These are phyloP conservation scores for Rhizodiscina lignyota DNA, from an alignment of 495 filamentous ascomycete species.

Conservation along the genomic window DNA sequence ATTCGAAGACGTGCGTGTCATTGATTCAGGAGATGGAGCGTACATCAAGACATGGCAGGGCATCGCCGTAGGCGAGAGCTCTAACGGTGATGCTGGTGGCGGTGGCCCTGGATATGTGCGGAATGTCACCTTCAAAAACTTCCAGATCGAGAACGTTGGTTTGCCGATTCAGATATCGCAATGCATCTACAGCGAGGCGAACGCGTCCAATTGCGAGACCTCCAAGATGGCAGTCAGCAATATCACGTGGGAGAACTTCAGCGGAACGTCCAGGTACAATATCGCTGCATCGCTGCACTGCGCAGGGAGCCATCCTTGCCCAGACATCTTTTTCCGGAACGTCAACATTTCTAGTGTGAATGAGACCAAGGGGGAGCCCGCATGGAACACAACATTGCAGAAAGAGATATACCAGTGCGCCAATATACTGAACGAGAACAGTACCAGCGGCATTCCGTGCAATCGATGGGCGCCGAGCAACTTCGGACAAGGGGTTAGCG, in stretches of 20 bases:
- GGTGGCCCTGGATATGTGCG: constrained; percentile 34
- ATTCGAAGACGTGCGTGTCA: background rate
- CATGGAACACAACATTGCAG: no score
- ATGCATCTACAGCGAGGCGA: constrained; percentile 32
- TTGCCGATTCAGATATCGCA: constrained; percentile 27
- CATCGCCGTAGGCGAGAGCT: constrained; percentile 31
- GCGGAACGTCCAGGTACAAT: constrained; percentile 17
- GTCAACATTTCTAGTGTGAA: no score
- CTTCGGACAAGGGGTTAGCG: no score
- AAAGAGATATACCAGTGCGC: no score
- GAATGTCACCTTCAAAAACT: constrained; percentile 38
- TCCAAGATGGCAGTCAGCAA: constrained; percentile 32
- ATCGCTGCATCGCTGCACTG: constrained; percentile 32
- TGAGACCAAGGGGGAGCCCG: no score
- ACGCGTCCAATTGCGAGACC: constrained; percentile 32
- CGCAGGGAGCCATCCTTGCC: constrained; percentile 29
- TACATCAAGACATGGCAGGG: constrained; percentile 22
- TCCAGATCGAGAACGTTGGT: constrained; percentile 28
- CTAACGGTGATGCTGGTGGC: constrained; percentile 28
- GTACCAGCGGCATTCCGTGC: no score
- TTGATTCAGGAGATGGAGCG: background rate
- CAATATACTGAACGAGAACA: no score
- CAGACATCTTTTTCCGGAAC: constrained; percentile 30
- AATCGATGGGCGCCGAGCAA: no score
- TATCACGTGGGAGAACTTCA: constrained; percentile 37